phyloP scores from a whole-genome alignment of 2,329 filamentous ascomycete genomes.

The Colletotrichum sp. region DNA sequence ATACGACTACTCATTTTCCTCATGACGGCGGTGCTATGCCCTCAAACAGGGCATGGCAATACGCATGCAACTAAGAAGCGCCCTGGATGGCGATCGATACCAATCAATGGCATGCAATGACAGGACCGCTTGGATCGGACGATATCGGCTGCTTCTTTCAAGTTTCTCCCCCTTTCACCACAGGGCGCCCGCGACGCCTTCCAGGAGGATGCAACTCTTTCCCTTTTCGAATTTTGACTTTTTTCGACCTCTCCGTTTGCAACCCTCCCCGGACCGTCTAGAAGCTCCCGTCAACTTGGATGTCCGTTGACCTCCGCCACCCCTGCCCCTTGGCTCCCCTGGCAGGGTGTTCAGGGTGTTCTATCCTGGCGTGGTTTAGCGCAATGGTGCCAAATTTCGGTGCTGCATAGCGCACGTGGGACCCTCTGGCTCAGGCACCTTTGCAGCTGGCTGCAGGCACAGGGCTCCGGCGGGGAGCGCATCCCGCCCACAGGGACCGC shows the following conservation, averaged over 20 bases:
- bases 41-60: neutral
- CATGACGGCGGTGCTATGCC: neutral
- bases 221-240: conserved; percentile 17
- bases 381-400: conserved; percentile 15
- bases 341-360: conserved; percentile 3
- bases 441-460: conserved; percentile 16
- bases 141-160: neutral
- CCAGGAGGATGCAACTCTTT: conserved; percentile 1
- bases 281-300: neutral
- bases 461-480: neutral
- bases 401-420: conserved; percentile 20
- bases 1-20: neutral
- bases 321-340: conserved; percentile 6
- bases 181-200: neutral
- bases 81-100: conserved; percentile 9
- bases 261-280: conserved; percentile 15
- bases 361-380: neutral
- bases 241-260: conserved; percentile 3
- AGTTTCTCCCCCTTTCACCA: neutral
- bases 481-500: neutral
- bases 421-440: conserved; percentile 15
- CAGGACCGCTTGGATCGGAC: neutral
- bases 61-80: neutral
- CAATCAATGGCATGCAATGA: neutral
- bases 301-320: neutral